phyloP scores from a whole-genome alignment of 768 basidiomycete genomes.

The Baorangia bicolor region DNA sequence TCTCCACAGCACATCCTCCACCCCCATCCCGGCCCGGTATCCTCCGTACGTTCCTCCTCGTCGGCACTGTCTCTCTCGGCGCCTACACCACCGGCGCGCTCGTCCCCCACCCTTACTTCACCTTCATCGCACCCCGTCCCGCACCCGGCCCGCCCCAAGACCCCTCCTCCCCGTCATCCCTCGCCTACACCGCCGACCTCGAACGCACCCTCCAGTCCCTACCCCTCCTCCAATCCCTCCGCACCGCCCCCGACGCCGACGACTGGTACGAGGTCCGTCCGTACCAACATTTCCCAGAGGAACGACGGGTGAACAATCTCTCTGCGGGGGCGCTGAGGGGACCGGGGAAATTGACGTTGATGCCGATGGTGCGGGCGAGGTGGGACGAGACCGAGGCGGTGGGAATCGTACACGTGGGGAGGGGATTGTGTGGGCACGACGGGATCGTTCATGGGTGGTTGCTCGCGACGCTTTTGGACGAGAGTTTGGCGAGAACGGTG shows the following conservation, averaged over 20 bases:
- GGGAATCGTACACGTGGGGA: conserved; percentile 68
- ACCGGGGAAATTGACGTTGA: conserved; percentile 79
- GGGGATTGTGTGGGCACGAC: conserved; percentile 91
- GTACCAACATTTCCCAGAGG: conserved; percentile 66
- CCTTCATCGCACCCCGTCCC: no score
- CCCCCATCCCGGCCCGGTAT: no score
- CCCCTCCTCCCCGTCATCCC: no score
- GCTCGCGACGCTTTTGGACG: conserved; percentile 83
- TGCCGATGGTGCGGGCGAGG: no score
- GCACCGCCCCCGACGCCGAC: conserved; percentile 47
- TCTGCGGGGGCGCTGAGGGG: conserved; percentile 82
- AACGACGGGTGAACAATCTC: conserved; percentile 75
- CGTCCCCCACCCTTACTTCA: no score
- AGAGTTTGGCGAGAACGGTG: no score
- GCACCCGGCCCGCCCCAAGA: no score
- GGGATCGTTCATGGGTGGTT: conserved; percentile 94
- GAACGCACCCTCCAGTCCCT: conserved; percentile 70
- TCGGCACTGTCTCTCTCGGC: no score
- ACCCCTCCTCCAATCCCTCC: conserved; percentile 52
- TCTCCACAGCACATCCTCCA: no score
- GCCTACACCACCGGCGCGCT: no score
- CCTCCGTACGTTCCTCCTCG: no score
- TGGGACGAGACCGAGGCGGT: conserved; percentile 73
- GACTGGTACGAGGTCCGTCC: conserved; percentile 80
- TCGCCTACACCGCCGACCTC: conserved; percentile 54